Conservation (phyloP, 2,329 filamentous ascomycete genomes). For the Sclerotinia glacialis region DNA sequence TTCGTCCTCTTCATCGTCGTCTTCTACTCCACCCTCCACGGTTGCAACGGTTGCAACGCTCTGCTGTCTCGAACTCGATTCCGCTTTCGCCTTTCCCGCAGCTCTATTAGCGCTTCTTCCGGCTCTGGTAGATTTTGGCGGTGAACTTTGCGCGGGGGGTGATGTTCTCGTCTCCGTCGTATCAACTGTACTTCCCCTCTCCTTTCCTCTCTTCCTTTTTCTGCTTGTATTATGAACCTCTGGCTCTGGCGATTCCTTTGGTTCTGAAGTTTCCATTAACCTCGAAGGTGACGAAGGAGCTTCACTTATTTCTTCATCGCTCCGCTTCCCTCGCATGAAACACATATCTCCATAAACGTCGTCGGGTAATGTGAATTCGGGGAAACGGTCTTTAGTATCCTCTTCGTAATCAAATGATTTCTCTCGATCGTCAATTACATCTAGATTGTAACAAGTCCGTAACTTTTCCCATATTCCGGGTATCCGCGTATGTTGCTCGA, state of each 20-base stretch:
- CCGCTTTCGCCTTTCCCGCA: constrained; percentile 44
- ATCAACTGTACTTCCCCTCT: constrained; percentile 50
- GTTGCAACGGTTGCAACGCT: constrained; percentile 40
- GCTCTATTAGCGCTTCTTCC: constrained; percentile 42
- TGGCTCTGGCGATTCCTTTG: constrained; percentile 23
- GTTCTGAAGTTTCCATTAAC: constrained; percentile 31
- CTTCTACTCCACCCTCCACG: constrained; percentile 40
- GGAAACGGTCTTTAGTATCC: constrained; percentile 58
- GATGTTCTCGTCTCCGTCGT: constrained; percentile 48
- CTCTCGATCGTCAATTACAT: constrained; percentile 81
- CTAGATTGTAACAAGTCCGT: constrained; percentile 76
- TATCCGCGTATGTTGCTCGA: constrained; percentile 77
- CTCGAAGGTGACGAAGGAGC: constrained; percentile 40
- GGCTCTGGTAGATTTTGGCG: constrained; percentile 43
- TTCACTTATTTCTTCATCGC: constrained; percentile 33
- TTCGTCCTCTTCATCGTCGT: constrained; percentile 38
- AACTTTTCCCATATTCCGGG: constrained; percentile 92
- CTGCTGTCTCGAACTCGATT: constrained; percentile 39
- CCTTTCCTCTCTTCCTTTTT: constrained; percentile 40
- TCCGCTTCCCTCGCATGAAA: constrained; percentile 35
- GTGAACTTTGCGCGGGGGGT: constrained; percentile 41
- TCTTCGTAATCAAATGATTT: constrained; percentile 48
- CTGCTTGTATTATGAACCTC: constrained; percentile 17
- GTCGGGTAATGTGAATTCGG: constrained; percentile 62
- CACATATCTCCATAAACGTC: constrained; percentile 39